Conservation (phyloP, 768 basidiomycete species). For the Mycena albidolilacea region DNA sequence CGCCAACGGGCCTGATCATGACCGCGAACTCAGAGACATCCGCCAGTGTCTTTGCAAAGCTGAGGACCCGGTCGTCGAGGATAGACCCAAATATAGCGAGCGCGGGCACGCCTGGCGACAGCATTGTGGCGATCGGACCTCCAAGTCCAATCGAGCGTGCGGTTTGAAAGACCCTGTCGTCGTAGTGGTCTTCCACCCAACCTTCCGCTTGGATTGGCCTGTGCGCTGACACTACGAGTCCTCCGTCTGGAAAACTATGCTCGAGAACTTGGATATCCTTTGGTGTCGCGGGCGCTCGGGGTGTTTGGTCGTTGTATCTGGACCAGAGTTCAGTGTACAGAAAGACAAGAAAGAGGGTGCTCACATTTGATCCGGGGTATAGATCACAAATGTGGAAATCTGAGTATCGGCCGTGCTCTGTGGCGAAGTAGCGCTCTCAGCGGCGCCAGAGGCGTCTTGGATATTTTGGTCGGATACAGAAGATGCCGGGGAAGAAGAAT, state of each 20-base stretch:
- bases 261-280: constrained; percentile 3
- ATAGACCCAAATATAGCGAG: constrained; percentile 23
- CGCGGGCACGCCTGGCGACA: constrained; percentile 12
- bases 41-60: neutral
- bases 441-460: neutral
- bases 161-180: neutral
- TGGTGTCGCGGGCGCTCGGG: neutral
- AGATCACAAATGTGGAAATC: constrained; percentile 18
- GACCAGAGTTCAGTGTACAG: neutral
- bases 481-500: constrained; percentile 7
- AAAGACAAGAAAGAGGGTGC: neutral
- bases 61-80: neutral
- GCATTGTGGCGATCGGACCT: constrained; percentile 19
- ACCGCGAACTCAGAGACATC: constrained; percentile 11
- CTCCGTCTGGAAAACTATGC: constrained; percentile 8
- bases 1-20: constrained; percentile 7
- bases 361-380: constrained; percentile 6
- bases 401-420: neutral
- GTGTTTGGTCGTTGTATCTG: neutral
- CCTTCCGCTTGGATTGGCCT: constrained; percentile 6
- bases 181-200: constrained; percentile 23
- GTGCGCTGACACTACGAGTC: constrained; percentile 1
- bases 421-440: neutral
- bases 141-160: constrained; percentile 5
- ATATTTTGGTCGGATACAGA: neutral